phyloP scores from a whole-genome alignment of 176 grass and related monocot genomes.

The Aegilops speltoides region DNA sequence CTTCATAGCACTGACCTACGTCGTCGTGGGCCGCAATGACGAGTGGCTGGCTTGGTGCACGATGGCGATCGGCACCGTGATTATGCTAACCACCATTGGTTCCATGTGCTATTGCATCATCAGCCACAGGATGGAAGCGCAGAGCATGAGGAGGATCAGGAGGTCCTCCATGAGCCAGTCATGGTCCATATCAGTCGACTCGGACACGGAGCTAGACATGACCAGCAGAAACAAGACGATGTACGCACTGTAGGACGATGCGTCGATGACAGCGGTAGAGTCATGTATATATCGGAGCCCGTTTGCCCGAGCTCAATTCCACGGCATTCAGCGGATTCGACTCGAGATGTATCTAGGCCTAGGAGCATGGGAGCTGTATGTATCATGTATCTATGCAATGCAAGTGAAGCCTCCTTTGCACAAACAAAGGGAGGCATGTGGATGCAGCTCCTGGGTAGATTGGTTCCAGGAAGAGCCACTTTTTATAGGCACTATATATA shows the following conservation, averaged over 20 bases:
- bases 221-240: constrained; percentile 86
- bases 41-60: constrained; percentile 92
- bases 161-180: constrained; percentile 69
- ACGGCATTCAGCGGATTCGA: constrained; percentile 35
- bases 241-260: constrained; percentile 67
- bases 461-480: constrained; percentile 11
- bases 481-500: constrained; percentile 41
- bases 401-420: constrained; percentile 25
- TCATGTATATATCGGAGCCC: constrained; percentile 45
- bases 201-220: constrained; percentile 64
- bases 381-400: constrained; percentile 3
- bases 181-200: constrained; percentile 60
- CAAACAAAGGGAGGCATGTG: neutral
- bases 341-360: constrained; percentile 25
- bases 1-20: constrained; percentile 89
- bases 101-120: constrained; percentile 90
- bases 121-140: constrained; percentile 79
- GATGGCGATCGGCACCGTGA: constrained; percentile 76
- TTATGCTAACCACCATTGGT: constrained; percentile 75
- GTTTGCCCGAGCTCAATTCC: constrained; percentile 32
- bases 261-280: neutral
- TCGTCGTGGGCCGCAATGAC: constrained; percentile 65
- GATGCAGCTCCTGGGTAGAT: neutral
- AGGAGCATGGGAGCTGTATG: constrained; percentile 29
- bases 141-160: constrained; percentile 81